These are phyloP conservation scores for Gardenia jasminoides DNA, from an alignment of 257 asterid species.

Conservation along the genomic window DNA sequence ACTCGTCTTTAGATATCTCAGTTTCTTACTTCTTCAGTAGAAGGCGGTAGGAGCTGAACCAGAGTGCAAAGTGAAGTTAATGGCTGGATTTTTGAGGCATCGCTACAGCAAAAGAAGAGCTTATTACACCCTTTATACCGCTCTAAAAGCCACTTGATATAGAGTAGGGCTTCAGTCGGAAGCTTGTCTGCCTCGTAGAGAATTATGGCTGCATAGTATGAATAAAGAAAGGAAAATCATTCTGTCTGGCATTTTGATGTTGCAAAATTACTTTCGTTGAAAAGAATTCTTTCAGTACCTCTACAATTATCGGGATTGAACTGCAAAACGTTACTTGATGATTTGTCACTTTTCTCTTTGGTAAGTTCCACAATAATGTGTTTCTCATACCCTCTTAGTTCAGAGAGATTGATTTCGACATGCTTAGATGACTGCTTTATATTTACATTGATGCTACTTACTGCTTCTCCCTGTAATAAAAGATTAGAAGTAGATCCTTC, in stretches of 20 bases:
- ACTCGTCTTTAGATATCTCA: background rate
- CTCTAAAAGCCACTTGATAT: slow-evolving; percentile 78
- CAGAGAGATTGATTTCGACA: slow-evolving; percentile 71
- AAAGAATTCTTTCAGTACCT: slow-evolving; percentile 43
- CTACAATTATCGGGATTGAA: slow-evolving; percentile 38
- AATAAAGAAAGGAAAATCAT: slow-evolving; percentile 20
- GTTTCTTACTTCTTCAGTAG: slow-evolving; percentile 58
- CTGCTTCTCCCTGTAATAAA: slow-evolving; percentile 67
- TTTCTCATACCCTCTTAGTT: slow-evolving; percentile 75
- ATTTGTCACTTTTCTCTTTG: slow-evolving; percentile 40
- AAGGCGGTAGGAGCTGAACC: slow-evolving; percentile 74
- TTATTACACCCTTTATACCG: slow-evolving; percentile 58
- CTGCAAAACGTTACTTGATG: slow-evolving; percentile 21
- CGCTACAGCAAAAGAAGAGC: slow-evolving; percentile 78
- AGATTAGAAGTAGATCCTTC: slow-evolving; percentile 1
- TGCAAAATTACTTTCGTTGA: background rate
- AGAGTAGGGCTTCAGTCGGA: slow-evolving; percentile 60
- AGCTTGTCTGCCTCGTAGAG: slow-evolving; percentile 72
- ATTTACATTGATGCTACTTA: slow-evolving; percentile 62
- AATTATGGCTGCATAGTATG: slow-evolving; percentile 55
- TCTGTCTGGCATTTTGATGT: slow-evolving; percentile 11
- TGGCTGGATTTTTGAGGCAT: slow-evolving; percentile 63
- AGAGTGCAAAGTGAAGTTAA: slow-evolving; percentile 55
- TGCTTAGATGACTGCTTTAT: slow-evolving; percentile 58
- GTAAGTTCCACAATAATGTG: slow-evolving; percentile 69